Evolutionary conservation across 2,329 filamentous ascomycete genomes (phyloP), one percentile per base, ranked within the genome.

Genomic region (Harringtonia aguacate): DNA sequence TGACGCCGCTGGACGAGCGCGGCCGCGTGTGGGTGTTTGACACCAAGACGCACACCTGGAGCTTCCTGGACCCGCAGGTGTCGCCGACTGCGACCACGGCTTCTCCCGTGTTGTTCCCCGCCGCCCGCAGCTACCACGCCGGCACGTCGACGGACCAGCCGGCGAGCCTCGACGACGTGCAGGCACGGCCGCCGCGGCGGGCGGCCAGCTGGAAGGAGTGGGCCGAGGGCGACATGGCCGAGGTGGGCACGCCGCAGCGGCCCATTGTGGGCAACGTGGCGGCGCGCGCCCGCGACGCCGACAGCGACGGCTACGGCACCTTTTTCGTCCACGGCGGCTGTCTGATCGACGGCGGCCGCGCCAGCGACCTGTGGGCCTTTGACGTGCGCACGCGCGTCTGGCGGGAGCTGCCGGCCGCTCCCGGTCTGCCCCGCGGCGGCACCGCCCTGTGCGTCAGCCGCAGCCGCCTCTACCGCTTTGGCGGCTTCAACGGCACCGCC

Each of bases 251-350:
- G 44, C 74, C 74, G n/a, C 76, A 80, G 59, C 68, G 67, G 38
- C 76, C 77, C 24, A 69, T 76, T 46, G 66, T 75, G 3, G 77
- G 77, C 38, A 66, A 67, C 48, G 68, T 79, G 36, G 75, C 77
- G 7, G 72, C 70, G 50, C 61, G 63, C 24, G 75, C 80, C 4
- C 69, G 74, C 2, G 78, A 79, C 47, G 73, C 80, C 52, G 75
- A 77, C 52, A 67, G 66, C 3, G 69, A 77, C 36, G 82, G 81
- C 4, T 74, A 76, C 44, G 78, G 81, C 18, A 84, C 77, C 0
- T 67, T 94, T 37, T 81, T 85, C 56, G 59, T 94, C 28, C 86
- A 94, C 58, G 86, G 83, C 5, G 86, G 87, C 4, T 84, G 80
- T 54, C 71, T 84, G 0, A 71, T 74, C 7, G 71, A 65, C 24